These are phyloP conservation scores for Athelia psychrophila DNA, from an alignment of 1,284 basidiomycete species.

Conservation along the genomic window DNA sequence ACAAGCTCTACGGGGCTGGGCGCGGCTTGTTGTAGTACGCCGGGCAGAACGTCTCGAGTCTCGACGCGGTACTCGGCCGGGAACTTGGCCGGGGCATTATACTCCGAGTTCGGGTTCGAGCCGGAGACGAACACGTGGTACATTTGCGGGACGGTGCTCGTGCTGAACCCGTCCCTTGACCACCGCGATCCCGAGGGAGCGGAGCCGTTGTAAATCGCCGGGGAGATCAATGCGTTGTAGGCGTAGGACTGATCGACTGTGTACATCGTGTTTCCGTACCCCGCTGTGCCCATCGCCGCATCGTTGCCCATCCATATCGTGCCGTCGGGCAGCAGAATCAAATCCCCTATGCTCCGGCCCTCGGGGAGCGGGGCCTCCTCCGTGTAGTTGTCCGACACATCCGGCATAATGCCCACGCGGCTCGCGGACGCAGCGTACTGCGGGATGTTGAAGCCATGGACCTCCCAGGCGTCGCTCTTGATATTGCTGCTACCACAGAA, in stretches of 20 bases:
- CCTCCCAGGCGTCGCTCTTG: slow-evolving; percentile 52
- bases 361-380: slow-evolving; percentile 71
- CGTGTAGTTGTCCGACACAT: slow-evolving; percentile 45
- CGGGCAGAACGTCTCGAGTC: no score
- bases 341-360: slow-evolving; percentile 76
- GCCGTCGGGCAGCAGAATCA: no score
- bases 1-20: no score
- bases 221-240: slow-evolving; percentile 49
- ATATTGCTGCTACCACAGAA: slow-evolving; percentile 88
- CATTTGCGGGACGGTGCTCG: no score
- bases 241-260: slow-evolving; percentile 53
- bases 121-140: no score
- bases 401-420: slow-evolving; percentile 60
- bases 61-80: no score
- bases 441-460: slow-evolving; percentile 47
- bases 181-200: slow-evolving; percentile 61
- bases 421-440: slow-evolving; percentile 48
- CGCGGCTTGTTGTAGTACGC: no score
- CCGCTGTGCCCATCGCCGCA: no score
- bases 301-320: slow-evolving; percentile 41
- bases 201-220: slow-evolving; percentile 61
- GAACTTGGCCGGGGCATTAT: no score
- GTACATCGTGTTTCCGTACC: slow-evolving; percentile 45
- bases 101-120: slow-evolving; percentile 83
- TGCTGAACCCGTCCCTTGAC: slow-evolving; percentile 61